Evolutionary conservation across 192 early-diverging fungal genomes (phyloP), one percentile per base, ranked within the genome.

Genomic region (Geosiphon pyriformis): DNA sequence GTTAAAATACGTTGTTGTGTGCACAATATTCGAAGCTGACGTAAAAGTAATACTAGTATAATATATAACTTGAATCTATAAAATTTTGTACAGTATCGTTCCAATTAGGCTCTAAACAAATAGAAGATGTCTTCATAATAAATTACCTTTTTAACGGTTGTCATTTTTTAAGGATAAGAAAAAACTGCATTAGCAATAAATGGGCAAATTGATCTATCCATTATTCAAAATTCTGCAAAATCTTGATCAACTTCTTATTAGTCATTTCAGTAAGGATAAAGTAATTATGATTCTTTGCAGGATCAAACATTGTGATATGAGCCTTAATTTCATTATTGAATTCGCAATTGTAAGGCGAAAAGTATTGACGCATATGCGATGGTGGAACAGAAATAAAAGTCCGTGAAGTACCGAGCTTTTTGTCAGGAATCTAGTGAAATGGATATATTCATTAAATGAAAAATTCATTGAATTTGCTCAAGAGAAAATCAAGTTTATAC

Each of bases 261-360:
- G 71, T 68, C 37, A 70, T 70, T 18, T 76, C 68, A 18, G 67
- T 68, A 67, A 76, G 70, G 26, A 31, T 46, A 57, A 67, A 73
- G 48, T 73, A 76, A 31, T 73, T 61, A 42, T 60, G 70, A 25
- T 76, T 76, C 35, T 70, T 68, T 48, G 51, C 23, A 2, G 70
- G 72, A 33, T 77, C 61, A 51, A 77, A 77, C 67, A 77, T 77
- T 35, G 65, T 65, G 64, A 72, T 72, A 15, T 77, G 76, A 1
- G 76, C 76, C 17, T 74, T 72, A 69, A 77, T 77, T 53, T 77
- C 76, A 57, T 74, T 72, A 18, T 71, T 59, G 1, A 54, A 65
- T 3, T 57, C 61, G 65, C 72, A 71, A 17, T 34, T 18, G 3
- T 65, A 27, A 0, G 70, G 15, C n/a, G 72, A 74, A 34, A 77